Evolutionary conservation across 257 asterid species (phyloP), one percentile per base, ranked within the genome.

Genomic region (Solanum neorickii): DNA sequence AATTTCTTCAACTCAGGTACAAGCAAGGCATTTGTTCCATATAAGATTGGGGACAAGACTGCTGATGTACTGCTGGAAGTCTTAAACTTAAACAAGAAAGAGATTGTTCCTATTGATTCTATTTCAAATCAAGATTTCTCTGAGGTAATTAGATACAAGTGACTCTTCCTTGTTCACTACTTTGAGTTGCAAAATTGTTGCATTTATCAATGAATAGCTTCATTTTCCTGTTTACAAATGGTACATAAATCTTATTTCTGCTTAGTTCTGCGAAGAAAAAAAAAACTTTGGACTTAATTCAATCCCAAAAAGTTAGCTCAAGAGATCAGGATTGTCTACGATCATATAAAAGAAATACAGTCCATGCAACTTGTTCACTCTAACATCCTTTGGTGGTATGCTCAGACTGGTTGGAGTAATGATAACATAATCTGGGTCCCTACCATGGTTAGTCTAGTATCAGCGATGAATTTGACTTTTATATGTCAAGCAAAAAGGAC

Each of bases 51-150:
- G 42, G 94, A 92, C 46, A 94, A 88, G 94, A 91, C 93, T 25
- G 86, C 94, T 49, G 93, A 96, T 94, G 87, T 92, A 88, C 91
- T 95, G 95, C 98, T 97, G 86, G 98, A 96, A 93, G 95, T 96
- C 87, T 85, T 93, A 62, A 97, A 96, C 89, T 91, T 97, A 83
- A 90, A 93, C 93, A 95, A 93, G 92, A 97, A 92, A 90, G 99
- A 96, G 93, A 87, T 90, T 15, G 86, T 95, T 66, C 89, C 98
- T 47, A 87, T 96, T 86, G 99, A 95, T 90, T 88, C 93, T 84
- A 90, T 97, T 88, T 97, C 99, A 75, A 91, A 97, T 92, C 94
- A 92, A 86, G 98, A 93, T 68, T 95, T 95, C 85, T 93, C 98
- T 42, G 98, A 93, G 99, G 99, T 97, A 93, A 82, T 31, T 49